Evolutionary conservation across 208 protist species (phyloP), one percentile per base, ranked within the genome.

Genomic region (Leishmania lainsoni): DNA sequence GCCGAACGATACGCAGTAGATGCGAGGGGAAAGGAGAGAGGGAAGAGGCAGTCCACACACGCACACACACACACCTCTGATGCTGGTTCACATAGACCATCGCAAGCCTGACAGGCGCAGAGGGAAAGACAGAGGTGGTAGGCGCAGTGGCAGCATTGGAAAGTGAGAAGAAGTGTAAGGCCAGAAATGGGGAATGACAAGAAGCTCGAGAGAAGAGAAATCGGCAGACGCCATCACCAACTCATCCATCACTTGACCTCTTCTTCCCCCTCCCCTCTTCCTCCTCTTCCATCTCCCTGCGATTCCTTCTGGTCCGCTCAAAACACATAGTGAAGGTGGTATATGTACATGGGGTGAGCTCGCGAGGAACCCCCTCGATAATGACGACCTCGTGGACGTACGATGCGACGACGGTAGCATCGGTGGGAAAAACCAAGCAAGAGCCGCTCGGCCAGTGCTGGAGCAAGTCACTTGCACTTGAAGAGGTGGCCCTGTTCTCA

Each of bases 81-180:
- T 32, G 26, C 14, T 69, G 16, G 29, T 69, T 48, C 45, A 29
- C 68, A 73, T 52, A 52, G 16, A 52, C 29, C 42, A 52, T 3
- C 29, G 42, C 8, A 73, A 32, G 68, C 68, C 10, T 73, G 68
- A 70, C 39, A 14, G 65, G 3, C 29, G 35, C 68, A 73, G 73
- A 76, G 73, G 10, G n/a, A 76, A 56, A 58, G 14, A 76, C 9
- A 32, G 22, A 63, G 48, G 52, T 45, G 73, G 14, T n/a, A 75
- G 51, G 56, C 16, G 14, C 32, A 29, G 5, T 42, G 29, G 63
- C 29, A 10, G 20, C 26, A 29, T 14, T 29, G 54, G 20, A 58
- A 58, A 0, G 26, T 22, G 26, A 29, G 58, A 29, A 29, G 66
- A n/a, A n/a, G 69, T 5, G 45, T 9, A 16, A 51, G 69, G 45